phyloP scores from a whole-genome alignment of 2,329 filamentous ascomycete genomes.

The Diplodia seriata region DNA sequence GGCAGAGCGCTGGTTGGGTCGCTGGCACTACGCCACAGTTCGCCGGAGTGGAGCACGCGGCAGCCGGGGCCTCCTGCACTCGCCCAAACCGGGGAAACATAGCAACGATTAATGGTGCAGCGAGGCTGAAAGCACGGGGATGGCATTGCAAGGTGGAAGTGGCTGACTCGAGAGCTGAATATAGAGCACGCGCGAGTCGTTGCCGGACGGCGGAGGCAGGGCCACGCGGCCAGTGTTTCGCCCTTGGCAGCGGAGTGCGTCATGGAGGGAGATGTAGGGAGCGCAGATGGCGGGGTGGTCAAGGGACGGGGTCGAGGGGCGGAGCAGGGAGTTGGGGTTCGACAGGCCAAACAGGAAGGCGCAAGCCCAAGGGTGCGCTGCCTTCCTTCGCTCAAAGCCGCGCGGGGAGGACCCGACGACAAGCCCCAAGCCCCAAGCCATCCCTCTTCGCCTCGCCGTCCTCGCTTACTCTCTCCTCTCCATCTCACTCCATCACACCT shows the following conservation, averaged over 20 bases:
- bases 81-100: background rate
- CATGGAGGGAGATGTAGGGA: background rate
- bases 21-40: background rate
- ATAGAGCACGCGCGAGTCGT: background rate
- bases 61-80: background rate
- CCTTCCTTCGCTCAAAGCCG: background rate
- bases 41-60: background rate
- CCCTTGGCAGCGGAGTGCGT: constrained; percentile 1
- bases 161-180: constrained; percentile 10
- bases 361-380: background rate
- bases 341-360: background rate
- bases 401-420: constrained; percentile 9
- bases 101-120: background rate
- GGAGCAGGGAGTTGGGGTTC: background rate
- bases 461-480: background rate
- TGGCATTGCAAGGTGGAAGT: background rate
- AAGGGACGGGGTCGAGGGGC: no score
- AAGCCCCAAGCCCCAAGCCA: no score
- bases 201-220: background rate
- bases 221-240: constrained; percentile 19
- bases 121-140: constrained; percentile 5
- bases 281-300: background rate
- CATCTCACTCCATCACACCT: background rate
- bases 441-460: background rate
- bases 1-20: background rate